These are phyloP conservation scores for Dryas alaskensis DNA, from an alignment of 306 rosid species.

Conservation along the genomic window DNA sequence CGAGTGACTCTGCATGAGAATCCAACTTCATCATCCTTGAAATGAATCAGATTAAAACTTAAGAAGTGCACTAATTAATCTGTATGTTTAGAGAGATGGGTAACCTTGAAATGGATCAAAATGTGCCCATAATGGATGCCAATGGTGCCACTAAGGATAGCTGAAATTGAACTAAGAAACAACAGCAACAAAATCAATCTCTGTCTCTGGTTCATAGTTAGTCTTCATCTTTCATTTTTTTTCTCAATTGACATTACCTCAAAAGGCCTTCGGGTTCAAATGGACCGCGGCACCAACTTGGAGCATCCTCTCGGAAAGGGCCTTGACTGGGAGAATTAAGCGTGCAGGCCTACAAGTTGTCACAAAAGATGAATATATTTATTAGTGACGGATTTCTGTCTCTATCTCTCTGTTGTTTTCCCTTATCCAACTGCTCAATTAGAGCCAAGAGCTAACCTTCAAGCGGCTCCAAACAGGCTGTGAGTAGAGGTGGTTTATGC, in stretches of 20 bases:
- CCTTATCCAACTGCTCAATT: background rate
- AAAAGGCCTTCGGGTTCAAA: slow-evolving; percentile 87
- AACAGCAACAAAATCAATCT: slow-evolving; percentile 2
- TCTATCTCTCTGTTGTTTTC: background rate
- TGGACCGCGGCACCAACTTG: slow-evolving; percentile 77
- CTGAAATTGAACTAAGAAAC: slow-evolving; percentile 60
- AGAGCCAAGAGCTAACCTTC: slow-evolving; percentile 39
- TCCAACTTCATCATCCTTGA: slow-evolving; percentile 3
- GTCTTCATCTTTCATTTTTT: background rate
- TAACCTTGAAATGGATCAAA: slow-evolving; percentile 83
- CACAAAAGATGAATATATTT: background rate
- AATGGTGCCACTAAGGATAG: slow-evolving; percentile 69
- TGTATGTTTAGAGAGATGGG: background rate
- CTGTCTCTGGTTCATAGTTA: background rate
- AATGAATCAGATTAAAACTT: background rate
- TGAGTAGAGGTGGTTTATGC: slow-evolving; percentile 74
- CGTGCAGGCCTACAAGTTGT: slow-evolving; percentile 58
- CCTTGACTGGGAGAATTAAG: slow-evolving; percentile 46
- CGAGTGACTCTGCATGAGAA: slow-evolving; percentile 47
- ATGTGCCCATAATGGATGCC: slow-evolving; percentile 91
- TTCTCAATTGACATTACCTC: slow-evolving; percentile 38
- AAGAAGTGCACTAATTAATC: background rate
- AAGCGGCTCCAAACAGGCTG: slow-evolving; percentile 79
- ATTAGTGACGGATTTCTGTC: background rate
- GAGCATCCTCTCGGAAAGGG: slow-evolving; percentile 54